Evolutionary conservation across 768 basidiomycete species (phyloP).

Genomic region (Tylopilus vinaceipallidus): DNA sequence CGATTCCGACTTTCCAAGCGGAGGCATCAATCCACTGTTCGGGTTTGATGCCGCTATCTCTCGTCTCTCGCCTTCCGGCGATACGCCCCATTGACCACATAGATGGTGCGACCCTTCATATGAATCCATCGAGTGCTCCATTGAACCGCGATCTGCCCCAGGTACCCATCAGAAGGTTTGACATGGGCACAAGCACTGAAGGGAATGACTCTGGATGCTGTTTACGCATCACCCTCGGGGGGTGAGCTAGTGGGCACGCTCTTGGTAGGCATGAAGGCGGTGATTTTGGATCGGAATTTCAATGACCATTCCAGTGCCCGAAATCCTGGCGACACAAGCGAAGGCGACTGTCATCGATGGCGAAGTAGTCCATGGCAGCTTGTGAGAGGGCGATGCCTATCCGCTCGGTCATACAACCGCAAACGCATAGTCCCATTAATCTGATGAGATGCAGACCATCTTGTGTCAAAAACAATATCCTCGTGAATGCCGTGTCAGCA

Average conservation of each 20-base stretch:
- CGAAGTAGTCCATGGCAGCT: constrained; percentile 55
- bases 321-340: constrained; percentile 68
- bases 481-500: too few relatives aligned
- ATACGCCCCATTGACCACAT: constrained; percentile 74
- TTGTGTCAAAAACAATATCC: too few relatives aligned
- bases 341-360: constrained; percentile 78
- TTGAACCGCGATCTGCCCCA: constrained; percentile 35
- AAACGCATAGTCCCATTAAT: too few relatives aligned
- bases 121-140: background rate
- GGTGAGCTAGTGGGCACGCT: constrained; percentile 70
- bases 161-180: constrained; percentile 75
- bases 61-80: constrained; percentile 62
- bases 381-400: too few relatives aligned
- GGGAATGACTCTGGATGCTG: constrained; percentile 88
- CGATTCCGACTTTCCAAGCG: constrained; percentile 94
- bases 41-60: constrained; percentile 90
- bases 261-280: constrained; percentile 73
- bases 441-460: too few relatives aligned
- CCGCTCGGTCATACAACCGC: too few relatives aligned
- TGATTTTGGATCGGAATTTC: constrained; percentile 78
- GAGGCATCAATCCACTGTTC: constrained; percentile 82
- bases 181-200: constrained; percentile 81
- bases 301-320: constrained; percentile 58
- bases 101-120: constrained; percentile 66
- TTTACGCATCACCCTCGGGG: constrained; percentile 84